phyloP scores from a whole-genome alignment of 805 yeast species.

The Candida ascalaphidarum region DNA sequence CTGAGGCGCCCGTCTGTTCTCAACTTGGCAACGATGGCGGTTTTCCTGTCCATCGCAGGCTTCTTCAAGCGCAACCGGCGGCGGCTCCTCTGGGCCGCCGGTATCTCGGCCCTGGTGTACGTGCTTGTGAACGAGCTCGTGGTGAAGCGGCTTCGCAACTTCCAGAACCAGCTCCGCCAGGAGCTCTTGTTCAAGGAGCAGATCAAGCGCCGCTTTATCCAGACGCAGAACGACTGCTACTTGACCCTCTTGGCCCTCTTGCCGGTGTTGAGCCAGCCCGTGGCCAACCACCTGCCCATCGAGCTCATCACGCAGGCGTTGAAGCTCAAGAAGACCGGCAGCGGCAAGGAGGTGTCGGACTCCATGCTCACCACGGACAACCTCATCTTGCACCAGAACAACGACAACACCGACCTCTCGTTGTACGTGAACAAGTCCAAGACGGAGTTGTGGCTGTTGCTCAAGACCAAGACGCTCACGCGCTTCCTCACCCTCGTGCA shows the following conservation, averaged over 20 bases:
- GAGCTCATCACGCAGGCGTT: constrained; percentile 66
- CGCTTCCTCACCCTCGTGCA: constrained; percentile 67
- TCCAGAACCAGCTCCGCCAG: constrained; percentile 30
- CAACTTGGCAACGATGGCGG: constrained; percentile 32
- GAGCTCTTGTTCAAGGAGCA: constrained; percentile 36
- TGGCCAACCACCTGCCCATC: constrained; percentile 55
- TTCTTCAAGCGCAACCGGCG: constrained; percentile 33
- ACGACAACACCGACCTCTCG: constrained; percentile 12
- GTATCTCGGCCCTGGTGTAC: constrained; percentile 26
- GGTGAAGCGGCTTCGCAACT: constrained; percentile 27
- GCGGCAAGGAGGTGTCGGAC: constrained; percentile 27
- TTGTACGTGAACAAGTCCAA: constrained; percentile 20
- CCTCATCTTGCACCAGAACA: constrained; percentile 21
- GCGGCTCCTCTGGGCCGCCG: constrained; percentile 24
- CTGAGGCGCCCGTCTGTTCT: no score
- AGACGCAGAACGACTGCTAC: constrained; percentile 85
- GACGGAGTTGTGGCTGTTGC: constrained; percentile 69
- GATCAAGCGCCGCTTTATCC: constrained; percentile 75
- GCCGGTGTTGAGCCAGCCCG: constrained; percentile 65
- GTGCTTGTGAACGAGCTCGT: constrained; percentile 29
- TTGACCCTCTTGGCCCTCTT: constrained; percentile 75
- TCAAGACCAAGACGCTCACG: constrained; percentile 67
- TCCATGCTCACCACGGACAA: constrained; percentile 36
- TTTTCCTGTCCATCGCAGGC: constrained; percentile 30
- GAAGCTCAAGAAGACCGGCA: constrained; percentile 43